A percentile compares a stretch with the other conserved stretches of the same genome.
Conservation (phyloP, 768 basidiomycete genomes). For the Steccherinum ochraceum region DNA sequence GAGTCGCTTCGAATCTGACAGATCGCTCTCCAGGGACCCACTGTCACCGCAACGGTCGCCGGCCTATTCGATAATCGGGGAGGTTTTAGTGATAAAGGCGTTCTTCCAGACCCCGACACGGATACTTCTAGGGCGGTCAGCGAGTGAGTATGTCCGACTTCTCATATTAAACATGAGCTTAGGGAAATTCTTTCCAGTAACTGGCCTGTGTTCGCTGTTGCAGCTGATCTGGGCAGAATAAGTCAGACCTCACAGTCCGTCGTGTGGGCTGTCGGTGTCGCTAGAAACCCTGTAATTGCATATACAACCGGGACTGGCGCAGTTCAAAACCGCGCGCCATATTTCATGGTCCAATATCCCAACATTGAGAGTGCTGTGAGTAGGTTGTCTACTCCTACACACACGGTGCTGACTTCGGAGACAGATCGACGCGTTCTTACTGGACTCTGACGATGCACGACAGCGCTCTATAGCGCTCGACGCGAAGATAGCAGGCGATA, state of each 20-base stretch:
- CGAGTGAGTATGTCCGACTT: too few species aligned
- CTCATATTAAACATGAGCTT: conserved; percentile 21
- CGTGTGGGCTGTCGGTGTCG: conserved; percentile 23
- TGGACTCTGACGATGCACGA: conserved; percentile 14
- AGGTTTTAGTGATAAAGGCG: neutral
- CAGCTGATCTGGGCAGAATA: conserved; percentile 22
- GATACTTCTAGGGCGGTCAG: neutral
- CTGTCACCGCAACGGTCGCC: conserved; percentile 11
- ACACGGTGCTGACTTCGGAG: neutral
- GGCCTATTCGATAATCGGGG: conserved; percentile 15
- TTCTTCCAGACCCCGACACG: too few species aligned
- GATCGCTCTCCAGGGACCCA: conserved; percentile 11
- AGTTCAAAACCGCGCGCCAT: conserved; percentile 13
- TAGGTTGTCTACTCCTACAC: neutral
- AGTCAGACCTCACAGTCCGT: conserved; percentile 13
- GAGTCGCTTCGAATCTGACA: conserved; percentile 10
- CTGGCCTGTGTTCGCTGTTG: conserved; percentile 19
- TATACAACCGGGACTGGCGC: conserved; percentile 12
- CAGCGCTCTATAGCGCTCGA: conserved; percentile 17
- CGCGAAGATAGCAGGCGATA: conserved; percentile 14
- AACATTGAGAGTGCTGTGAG: conserved; percentile 7
- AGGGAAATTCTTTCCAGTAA: too few species aligned
- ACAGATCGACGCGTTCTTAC: conserved; percentile 15
- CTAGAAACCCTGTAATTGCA: conserved; percentile 18
- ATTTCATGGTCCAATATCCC: conserved; percentile 8